These are phyloP conservation scores for Phaseolus lunatus DNA, from an alignment of 306 rosid species.

Conservation along the genomic window DNA sequence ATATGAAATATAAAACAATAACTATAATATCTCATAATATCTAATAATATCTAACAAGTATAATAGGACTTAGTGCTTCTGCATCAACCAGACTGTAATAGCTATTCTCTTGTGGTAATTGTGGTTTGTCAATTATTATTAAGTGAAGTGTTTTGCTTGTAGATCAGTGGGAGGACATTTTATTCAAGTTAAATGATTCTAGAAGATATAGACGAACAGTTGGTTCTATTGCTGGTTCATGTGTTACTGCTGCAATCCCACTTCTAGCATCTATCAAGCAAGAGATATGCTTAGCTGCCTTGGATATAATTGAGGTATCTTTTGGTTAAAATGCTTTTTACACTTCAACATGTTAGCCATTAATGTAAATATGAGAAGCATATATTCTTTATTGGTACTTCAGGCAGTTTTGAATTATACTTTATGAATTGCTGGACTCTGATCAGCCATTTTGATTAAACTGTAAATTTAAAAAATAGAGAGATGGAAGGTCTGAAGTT, in stretches of 20 bases:
- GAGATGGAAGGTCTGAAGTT: neutral
- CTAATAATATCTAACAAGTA: too few species aligned
- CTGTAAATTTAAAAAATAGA: neutral
- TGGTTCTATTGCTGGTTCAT: constrained; percentile 85
- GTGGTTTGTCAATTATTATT: constrained; percentile 33
- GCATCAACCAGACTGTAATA: constrained; percentile 11
- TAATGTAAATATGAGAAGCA: constrained; percentile 23
- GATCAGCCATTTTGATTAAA: constrained; percentile 13
- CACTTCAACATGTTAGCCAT: constrained; percentile 6
- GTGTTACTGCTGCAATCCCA: constrained; percentile 79
- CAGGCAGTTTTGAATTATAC: neutral
- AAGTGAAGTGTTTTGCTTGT: constrained; percentile 48
- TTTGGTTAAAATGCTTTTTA: constrained; percentile 41
- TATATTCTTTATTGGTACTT: neutral
- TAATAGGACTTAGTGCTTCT: constrained; percentile 28
- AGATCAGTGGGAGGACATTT: constrained; percentile 78
- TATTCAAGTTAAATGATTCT: constrained; percentile 78
- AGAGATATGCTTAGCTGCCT: constrained; percentile 74
- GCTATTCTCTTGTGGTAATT: constrained; percentile 17
- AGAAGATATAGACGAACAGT: constrained; percentile 86
- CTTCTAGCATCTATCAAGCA: constrained; percentile 75
- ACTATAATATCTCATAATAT: too few species aligned
- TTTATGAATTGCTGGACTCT: constrained; percentile 20
- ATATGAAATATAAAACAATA: too few species aligned
- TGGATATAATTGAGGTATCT: constrained; percentile 88